Base-by-base conservation (phyloP, 352 stramenopile species). In the Phytophthora syringae region DNA sequence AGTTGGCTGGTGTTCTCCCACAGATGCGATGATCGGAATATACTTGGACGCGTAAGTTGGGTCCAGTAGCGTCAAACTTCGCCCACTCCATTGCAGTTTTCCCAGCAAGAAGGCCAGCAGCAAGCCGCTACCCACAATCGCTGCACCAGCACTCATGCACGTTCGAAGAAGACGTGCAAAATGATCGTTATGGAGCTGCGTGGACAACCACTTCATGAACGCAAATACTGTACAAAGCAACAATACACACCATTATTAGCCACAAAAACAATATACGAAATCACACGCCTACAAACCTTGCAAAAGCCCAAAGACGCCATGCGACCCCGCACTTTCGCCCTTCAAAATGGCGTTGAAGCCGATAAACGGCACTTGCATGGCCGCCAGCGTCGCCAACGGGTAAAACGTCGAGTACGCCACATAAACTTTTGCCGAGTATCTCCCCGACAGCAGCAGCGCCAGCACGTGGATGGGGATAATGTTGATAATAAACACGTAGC, bases 401-500 rank as follows among this genome's bases (percentile, higher is more conserved):
- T 99, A 99, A 75, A 99, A 99, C 24, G 89, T 94, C n/a, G 86
- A 97, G 79, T 99, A 99, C 3, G 98, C 93, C 20, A 95, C 80
- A 80, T 99, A 98, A 0, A 99, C 47, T 16, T 93, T 89, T n/a
- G 86, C 74, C 6, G 93, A 98, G 71, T 97, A 97, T 22, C 89
- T 80, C 7, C 95, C 95, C 12, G 89, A 79, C 3, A 98, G 52
- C 12, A 99, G 76, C 22, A 99, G 70, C 36, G 80, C 69, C 7
- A 98, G 75, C 15, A 97, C 92, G 74, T 99, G 96, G 22, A 98
- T 90, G 27, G 96, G 97, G 36, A 99, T 89, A 39, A 99, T 84
- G 77, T 99, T 99, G 74, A 99, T 92, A 44, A 99, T 98, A 80
- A 99, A 99, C 27, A 99, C 95, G 75, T 99, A 99, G 51, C 97